Evolutionary conservation across 2,329 filamentous ascomycete genomes (phyloP).

Genomic region (Fusarium foetens): DNA sequence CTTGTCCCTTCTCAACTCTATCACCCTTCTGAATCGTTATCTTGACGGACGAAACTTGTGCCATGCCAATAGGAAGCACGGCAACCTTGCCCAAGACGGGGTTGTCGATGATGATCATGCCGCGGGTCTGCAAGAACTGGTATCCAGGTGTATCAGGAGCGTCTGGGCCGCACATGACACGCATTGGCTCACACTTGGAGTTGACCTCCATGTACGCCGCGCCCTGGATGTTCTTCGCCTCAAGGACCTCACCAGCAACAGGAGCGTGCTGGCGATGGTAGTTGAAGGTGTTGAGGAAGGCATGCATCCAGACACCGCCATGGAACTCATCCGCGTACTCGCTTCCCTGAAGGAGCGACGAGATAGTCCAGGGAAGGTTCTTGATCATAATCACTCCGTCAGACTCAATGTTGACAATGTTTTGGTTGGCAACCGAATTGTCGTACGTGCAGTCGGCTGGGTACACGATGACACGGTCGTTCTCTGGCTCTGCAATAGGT

Average conservation of each 20-base stretch:
- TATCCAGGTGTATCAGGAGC: not conserved
- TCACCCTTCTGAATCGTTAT: not conserved
- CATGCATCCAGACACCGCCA: slow-evolving; percentile 14
- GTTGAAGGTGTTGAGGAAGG: slow-evolving; percentile 20
- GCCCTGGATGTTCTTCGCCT: slow-evolving; percentile 11
- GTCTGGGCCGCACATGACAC: not conserved
- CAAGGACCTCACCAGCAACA: not conserved
- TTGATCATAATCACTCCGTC: slow-evolving; percentile 6
- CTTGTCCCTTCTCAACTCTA: not conserved
- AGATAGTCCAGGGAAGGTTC: not conserved
- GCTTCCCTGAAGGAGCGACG: slow-evolving; percentile 6
- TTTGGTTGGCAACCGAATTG: slow-evolving; percentile 1
- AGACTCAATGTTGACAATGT: slow-evolving; percentile 11
- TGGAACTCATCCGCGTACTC: slow-evolving; percentile 1
- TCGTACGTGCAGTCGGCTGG: slow-evolving; percentile 11
- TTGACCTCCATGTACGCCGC: slow-evolving; percentile 6
- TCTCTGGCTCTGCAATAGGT: not conserved
- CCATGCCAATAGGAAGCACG: slow-evolving; percentile 1
- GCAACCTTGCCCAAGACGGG: slow-evolving; percentile 3
- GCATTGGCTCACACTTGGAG: not conserved
- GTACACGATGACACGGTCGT: slow-evolving; percentile 2
- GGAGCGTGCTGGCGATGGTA: slow-evolving; percentile 5
- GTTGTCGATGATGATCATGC: slow-evolving; percentile 9
- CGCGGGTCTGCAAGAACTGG: slow-evolving; percentile 12
- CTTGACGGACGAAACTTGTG: not conserved